Evolutionary conservation across 1,284 basidiomycete genomes (phyloP).

Genomic region (Boletellus dicymbophilus): DNA sequence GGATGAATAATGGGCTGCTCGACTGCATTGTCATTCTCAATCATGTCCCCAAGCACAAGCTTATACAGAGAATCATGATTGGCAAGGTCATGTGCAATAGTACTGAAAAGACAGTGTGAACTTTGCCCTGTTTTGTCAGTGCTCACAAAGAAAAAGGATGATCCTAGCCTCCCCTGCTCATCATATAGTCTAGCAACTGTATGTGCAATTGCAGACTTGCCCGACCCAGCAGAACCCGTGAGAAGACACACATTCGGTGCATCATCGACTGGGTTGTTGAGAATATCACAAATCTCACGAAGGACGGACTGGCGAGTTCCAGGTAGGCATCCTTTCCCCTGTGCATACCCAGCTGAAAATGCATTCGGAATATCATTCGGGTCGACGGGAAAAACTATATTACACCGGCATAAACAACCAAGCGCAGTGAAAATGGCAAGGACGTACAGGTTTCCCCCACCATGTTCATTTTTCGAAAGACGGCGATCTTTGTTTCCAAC

Average conservation of each 20-base stretch:
- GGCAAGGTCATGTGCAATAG: too few species aligned
- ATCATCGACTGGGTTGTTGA: not conserved
- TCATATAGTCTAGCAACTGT: constrained; percentile 5
- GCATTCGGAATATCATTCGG: constrained; percentile 1
- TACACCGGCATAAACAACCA: not conserved
- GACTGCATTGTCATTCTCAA: too few species aligned
- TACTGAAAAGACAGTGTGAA: too few species aligned
- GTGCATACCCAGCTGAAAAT: not conserved
- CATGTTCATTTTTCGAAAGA: not conserved
- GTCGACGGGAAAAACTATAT: not conserved
- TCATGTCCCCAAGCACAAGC: too few species aligned
- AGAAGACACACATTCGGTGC: constrained; percentile 1
- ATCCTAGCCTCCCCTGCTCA: constrained; percentile 1
- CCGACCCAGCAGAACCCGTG: too few species aligned
- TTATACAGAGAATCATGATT: too few species aligned
- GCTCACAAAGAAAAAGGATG: too few species aligned
- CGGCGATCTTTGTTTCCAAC: not conserved
- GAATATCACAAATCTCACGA: not conserved
- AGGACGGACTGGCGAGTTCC: constrained; percentile 5
- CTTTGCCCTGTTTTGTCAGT: too few species aligned
- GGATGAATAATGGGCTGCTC: not conserved
- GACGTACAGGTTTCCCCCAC: not conserved
- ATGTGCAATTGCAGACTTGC: too few species aligned
- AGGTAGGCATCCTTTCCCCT: constrained; percentile 5
- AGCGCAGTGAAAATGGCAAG: not conserved